These are phyloP conservation scores for Sporobolomyces phaffii DNA, from an alignment of 768 basidiomycete genomes.

Conservation along the genomic window DNA sequence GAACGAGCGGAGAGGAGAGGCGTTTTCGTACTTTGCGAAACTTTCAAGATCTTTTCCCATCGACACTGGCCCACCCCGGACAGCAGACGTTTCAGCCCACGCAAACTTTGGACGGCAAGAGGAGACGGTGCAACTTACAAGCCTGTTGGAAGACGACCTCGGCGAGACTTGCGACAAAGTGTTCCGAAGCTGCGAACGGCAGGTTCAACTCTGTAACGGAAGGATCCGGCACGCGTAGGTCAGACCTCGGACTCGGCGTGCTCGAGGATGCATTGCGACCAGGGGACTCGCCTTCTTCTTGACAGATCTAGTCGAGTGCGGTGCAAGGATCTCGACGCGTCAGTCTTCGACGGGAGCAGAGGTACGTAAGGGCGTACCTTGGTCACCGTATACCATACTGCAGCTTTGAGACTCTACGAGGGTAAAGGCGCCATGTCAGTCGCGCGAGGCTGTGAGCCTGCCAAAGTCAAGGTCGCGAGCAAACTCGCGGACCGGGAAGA, in stretches of 20 bases:
- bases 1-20: not conserved
- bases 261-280: not conserved
- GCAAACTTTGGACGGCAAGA: not conserved
- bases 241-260: not conserved
- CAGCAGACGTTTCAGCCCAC: not conserved
- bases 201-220: conserved; percentile 19
- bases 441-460: no score
- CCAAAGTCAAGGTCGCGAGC: no score
- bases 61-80: not conserved
- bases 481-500: no score
- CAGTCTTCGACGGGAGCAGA: no score
- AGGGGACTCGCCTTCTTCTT: conserved; percentile 23
- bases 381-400: conserved; percentile 34
- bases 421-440: no score
- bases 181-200: conserved; percentile 29
- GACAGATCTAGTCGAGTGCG: conserved; percentile 14
- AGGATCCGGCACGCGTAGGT: not conserved
- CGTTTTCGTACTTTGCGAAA: conserved; percentile 26
- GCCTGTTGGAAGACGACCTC: conserved; percentile 36
- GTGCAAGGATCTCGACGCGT: no score
- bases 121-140: not conserved
- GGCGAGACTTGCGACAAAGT: conserved; percentile 31
- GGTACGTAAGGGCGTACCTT: not conserved
- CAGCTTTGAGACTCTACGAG: conserved; percentile 24
- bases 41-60: conserved; percentile 36